Base-by-base conservation (phyloP, 2,329 filamentous ascomycete species). In the Beauveria sp. region DNA sequence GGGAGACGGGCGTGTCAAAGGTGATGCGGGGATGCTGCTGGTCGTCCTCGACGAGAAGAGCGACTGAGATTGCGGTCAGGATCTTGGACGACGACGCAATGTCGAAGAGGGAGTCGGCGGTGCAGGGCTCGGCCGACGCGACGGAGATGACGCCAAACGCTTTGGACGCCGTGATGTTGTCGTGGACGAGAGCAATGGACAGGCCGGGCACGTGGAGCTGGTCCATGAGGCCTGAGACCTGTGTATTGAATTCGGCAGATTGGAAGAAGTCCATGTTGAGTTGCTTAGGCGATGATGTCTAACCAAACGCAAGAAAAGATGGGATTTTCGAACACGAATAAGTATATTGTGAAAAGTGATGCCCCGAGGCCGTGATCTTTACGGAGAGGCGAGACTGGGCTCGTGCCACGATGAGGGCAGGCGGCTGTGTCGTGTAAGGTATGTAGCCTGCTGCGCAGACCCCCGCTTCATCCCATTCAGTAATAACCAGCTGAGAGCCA, bases 1-100 rank as follows among this genome's bases (percentile, higher is more conserved):
- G 16, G 28, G 50, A 30, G 50, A 61, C 44, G 50, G 59, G 50
- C 34, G 59, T 55, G 37, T 61, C 59, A 18, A 24, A 55, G 22
- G 50, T 55, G 46, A 61, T n/a, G 22, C n/a, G 10, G 20, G 58
- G 50, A 14, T 60, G 51, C 12, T 43, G 16, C 12, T 26, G n/a
- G 34, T 16, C 14, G 24, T 61, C 59, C n/a, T 61, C 50, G 41
- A 61, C 44, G 28, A 61, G 50, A 5, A 61, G 24, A n/a, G 28
- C 59, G 44, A 61, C 52, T 6, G 59, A 37, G 18, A 41, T 20
- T 4, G 59, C 59, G 20, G 59, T 61, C n/a, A 55, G 20, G 20
- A 53, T 47, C 51, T 61, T 61, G 59, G 52, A 55, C n/a, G 51
- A 55, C 18, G 59, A 61, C 3, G 59, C 59, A 43, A 61, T 55